Conservation (phyloP, 108 stramenopile genomes). For the Epipyxis sp. region DNA sequence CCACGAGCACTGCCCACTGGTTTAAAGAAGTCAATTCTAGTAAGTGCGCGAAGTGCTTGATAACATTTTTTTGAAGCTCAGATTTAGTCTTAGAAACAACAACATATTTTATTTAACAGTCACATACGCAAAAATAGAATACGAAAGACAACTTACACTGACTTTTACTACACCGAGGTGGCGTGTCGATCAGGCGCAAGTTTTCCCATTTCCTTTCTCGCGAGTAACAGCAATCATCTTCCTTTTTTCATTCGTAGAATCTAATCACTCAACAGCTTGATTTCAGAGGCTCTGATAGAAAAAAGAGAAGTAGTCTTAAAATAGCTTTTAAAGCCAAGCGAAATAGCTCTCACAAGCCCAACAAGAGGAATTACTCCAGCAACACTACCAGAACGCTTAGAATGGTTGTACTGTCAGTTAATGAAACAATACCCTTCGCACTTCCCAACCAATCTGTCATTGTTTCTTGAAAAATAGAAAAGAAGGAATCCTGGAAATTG, state of each 20-base stretch:
- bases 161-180: slow-evolving; percentile 5
- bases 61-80: not conserved
- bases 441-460: slow-evolving; percentile 13
- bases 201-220: slow-evolving; percentile 1
- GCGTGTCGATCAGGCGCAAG: slow-evolving; percentile 12
- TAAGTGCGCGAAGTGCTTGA: slow-evolving; percentile 12
- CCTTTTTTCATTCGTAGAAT: not conserved
- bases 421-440: slow-evolving; percentile 6
- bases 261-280: slow-evolving; percentile 5
- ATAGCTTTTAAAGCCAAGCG: slow-evolving; percentile 10
- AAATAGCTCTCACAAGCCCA: not conserved
- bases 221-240: not conserved
- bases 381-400: not conserved
- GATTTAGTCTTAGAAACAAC: not conserved
- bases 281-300: not conserved
- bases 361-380: not conserved
- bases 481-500: too few relatives aligned
- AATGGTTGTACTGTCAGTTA: not conserved
- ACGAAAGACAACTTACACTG: slow-evolving; percentile 6
- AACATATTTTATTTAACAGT: slow-evolving; percentile 10
- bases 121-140: not conserved
- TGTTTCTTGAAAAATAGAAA: not conserved
- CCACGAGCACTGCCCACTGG: not conserved
- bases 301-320: slow-evolving; percentile 2
- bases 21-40: not conserved